Evolutionary conservation across 805 yeast species (phyloP).

Genomic region (Teunomyces stri): DNA sequence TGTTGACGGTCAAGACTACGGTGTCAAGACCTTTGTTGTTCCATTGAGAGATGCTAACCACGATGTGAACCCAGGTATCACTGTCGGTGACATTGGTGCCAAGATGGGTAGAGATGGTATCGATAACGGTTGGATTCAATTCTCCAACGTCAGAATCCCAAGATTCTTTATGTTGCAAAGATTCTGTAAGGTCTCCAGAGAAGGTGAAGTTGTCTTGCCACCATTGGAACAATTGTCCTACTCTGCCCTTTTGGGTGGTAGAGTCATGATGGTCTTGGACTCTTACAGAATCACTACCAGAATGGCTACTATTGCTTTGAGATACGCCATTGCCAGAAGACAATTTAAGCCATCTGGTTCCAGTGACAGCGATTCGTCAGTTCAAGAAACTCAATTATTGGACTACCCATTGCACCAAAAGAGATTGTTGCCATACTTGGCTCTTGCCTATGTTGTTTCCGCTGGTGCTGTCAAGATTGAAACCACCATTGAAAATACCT

Average conservation of each 20-base stretch:
- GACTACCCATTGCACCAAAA: constrained; percentile 89
- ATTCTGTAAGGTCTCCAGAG: constrained; percentile 66
- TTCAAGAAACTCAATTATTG: constrained; percentile 64
- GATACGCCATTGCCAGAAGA: constrained; percentile 87
- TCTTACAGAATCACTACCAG: constrained; percentile 79
- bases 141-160: constrained; percentile 79
- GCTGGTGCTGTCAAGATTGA: constrained; percentile 66
- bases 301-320: constrained; percentile 76
- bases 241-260: constrained; percentile 82
- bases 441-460: constrained; percentile 73
- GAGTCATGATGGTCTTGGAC: constrained; percentile 87
- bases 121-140: constrained; percentile 97
- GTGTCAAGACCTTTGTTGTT: constrained; percentile 89
- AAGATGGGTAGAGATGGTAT: constrained; percentile 97
- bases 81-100: constrained; percentile 89
- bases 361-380: constrained; percentile 21
- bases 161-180: constrained; percentile 78
- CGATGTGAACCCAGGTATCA: constrained; percentile 71
- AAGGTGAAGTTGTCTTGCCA: constrained; percentile 71
- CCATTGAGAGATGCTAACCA: constrained; percentile 79
- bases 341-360: constrained; percentile 60
- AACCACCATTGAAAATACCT: constrained; percentile 47
- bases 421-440: constrained; percentile 80
- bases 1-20: constrained; percentile 81
- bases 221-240: constrained; percentile 87